Percentiles rank a stretch among this genome's conserved stretches.
phyloP scores from a whole-genome alignment of 306 rosid genomes.

The Vigna unguiculata region DNA sequence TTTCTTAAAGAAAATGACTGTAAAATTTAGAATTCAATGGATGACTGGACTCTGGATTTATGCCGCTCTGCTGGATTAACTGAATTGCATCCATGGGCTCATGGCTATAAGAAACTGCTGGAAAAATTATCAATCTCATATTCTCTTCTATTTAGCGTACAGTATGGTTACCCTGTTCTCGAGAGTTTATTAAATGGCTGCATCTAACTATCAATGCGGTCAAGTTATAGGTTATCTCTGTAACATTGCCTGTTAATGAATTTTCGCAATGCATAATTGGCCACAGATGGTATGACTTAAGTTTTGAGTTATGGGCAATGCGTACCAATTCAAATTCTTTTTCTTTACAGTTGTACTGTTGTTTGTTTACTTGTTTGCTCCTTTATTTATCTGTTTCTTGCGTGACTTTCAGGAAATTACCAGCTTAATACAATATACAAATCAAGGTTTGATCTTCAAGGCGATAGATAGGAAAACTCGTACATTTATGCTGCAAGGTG shows the following conservation, averaged over 20 bases:
- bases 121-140: slow-evolving; percentile 7
- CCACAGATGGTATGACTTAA: slow-evolving; percentile 12
- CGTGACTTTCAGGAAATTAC: slow-evolving; percentile 45
- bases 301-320: neutral
- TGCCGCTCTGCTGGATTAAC: slow-evolving; percentile 33
- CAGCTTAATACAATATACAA: slow-evolving; percentile 26
- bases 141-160: neutral
- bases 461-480: slow-evolving; percentile 11
- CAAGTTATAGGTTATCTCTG: neutral
- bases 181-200: slow-evolving; percentile 1
- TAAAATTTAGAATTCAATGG: slow-evolving; percentile 24
- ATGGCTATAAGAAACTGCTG: slow-evolving; percentile 6
- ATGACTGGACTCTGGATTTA: slow-evolving; percentile 5
- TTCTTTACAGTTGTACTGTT: slow-evolving; percentile 25
- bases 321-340: slow-evolving; percentile 19
- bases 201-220: slow-evolving; percentile 12
- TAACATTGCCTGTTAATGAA: slow-evolving; percentile 6
- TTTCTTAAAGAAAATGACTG: slow-evolving; percentile 28
- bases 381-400: slow-evolving; percentile 28
- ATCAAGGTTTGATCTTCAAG: slow-evolving; percentile 38
- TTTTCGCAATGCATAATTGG: neutral
- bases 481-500: slow-evolving; percentile 30
- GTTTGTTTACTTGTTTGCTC: slow-evolving; percentile 17
- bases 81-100: slow-evolving; percentile 1
- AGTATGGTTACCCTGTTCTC: slow-evolving; percentile 25